These are phyloP conservation scores for Wickerhamomyces subpelliculosus DNA, from an alignment of 805 yeast species.

Conservation along the genomic window DNA sequence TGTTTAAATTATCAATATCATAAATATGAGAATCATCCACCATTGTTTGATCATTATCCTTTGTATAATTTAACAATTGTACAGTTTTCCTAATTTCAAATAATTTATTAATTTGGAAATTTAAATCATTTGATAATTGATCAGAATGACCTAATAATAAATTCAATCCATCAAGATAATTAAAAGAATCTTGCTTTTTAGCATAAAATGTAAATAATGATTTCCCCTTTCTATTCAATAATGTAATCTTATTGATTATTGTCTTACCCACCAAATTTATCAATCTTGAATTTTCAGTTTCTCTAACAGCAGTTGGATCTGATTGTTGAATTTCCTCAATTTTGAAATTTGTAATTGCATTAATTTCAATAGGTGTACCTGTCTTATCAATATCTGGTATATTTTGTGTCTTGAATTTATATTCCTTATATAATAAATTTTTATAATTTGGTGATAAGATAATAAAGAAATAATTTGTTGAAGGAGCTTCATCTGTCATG, in stretches of 20 bases:
- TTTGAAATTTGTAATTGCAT: slow-evolving; percentile 43
- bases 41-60: slow-evolving; percentile 5
- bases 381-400: slow-evolving; percentile 57
- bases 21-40: slow-evolving; percentile 2
- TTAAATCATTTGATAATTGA: slow-evolving; percentile 36
- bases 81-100: slow-evolving; percentile 40
- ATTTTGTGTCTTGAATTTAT: slow-evolving; percentile 34
- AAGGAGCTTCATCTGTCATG: slow-evolving; percentile 15
- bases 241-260: slow-evolving; percentile 48
- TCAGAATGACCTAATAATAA: slow-evolving; percentile 33
- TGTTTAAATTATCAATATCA: slow-evolving; percentile 11
- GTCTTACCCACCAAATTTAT: slow-evolving; percentile 53
- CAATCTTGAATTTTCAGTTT: slow-evolving; percentile 29
- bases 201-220: slow-evolving; percentile 56
- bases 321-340: slow-evolving; percentile 42
- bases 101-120: slow-evolving; percentile 35
- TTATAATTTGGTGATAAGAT: slow-evolving; percentile 62
- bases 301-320: slow-evolving; percentile 32
- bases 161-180: slow-evolving; percentile 77
- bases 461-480: slow-evolving; percentile 43
- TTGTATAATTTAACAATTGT: slow-evolving; percentile 35
- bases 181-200: slow-evolving; percentile 56
- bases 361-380: slow-evolving; percentile 42
- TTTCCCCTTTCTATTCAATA: slow-evolving; percentile 36
- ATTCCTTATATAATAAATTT: slow-evolving; percentile 55